Percentiles rank a stretch among this genome's conserved stretches.
phyloP scores from a whole-genome alignment of 257 asterid species.

The Ajuga chamaepitys region DNA sequence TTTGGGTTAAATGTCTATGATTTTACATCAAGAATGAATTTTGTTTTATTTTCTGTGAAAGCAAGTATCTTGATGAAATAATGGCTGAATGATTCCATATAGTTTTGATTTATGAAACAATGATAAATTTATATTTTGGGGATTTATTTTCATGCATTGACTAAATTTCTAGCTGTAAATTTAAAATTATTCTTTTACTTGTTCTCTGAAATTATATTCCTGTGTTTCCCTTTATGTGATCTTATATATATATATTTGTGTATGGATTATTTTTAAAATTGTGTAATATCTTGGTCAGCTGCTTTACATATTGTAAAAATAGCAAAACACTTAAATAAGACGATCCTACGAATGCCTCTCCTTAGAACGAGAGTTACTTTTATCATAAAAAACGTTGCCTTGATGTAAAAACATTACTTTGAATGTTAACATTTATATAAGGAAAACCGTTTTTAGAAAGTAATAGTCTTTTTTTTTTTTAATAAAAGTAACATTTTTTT shows the following conservation, averaged over 20 bases:
- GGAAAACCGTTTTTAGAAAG: too few species aligned
- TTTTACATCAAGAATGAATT: not conserved
- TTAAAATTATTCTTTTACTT: not conserved
- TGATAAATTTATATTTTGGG: not conserved
- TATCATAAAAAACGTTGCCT: too few species aligned
- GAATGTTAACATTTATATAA: too few species aligned
- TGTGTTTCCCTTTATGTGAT: not conserved
- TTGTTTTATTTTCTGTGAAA: not conserved
- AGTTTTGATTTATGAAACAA: conserved; percentile 1
- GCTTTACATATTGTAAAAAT: not conserved
- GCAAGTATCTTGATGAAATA: not conserved
- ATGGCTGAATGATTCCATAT: not conserved
- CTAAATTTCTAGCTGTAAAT: conserved; percentile 2
- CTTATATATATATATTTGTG: not conserved
- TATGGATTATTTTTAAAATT: not conserved
- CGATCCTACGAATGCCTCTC: too few species aligned
- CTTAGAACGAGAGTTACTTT: too few species aligned
- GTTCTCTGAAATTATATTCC: not conserved
- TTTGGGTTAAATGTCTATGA: not conserved
- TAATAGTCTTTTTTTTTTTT: too few species aligned
- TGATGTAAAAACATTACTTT: too few species aligned
- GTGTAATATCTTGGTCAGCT: not conserved
- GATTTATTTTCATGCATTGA: conserved; percentile 12
- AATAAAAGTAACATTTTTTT: too few species aligned
- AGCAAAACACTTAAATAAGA: too few species aligned